These are phyloP conservation scores for Hypoxylon perforatum DNA, from an alignment of 495 filamentous ascomycete species.

Conservation along the genomic window DNA sequence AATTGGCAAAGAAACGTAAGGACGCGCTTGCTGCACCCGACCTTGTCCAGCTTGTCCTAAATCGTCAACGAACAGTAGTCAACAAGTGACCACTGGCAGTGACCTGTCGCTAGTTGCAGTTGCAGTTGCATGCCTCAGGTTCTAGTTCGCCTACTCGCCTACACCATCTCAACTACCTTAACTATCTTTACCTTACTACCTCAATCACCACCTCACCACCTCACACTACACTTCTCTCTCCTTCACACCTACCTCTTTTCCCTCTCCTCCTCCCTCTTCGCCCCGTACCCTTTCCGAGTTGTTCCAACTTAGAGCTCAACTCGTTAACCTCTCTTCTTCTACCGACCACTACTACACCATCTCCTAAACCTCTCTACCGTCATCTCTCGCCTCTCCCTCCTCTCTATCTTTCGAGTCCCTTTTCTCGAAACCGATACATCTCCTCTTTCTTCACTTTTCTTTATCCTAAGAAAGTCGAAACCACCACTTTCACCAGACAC, in stretches of 20 bases:
- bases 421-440: slow-evolving; percentile 18
- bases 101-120: too few relatives aligned
- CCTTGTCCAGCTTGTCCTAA: slow-evolving; percentile 40
- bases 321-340: slow-evolving; percentile 27
- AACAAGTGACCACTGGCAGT: background rate
- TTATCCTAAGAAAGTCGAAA: slow-evolving; percentile 20
- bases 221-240: slow-evolving; percentile 45
- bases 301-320: slow-evolving; percentile 24
- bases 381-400: slow-evolving; percentile 36
- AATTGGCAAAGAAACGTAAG: slow-evolving; percentile 4
- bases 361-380: slow-evolving; percentile 41
- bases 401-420: background rate
- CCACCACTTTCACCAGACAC: slow-evolving; percentile 24
- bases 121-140: slow-evolving; percentile 15
- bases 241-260: slow-evolving; percentile 40
- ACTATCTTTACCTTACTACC: slow-evolving; percentile 35
- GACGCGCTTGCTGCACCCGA: slow-evolving; percentile 36
- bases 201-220: too few relatives aligned
- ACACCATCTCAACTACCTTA: too few relatives aligned
- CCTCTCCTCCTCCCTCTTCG: slow-evolving; percentile 31
- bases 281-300: slow-evolving; percentile 38
- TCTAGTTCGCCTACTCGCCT: slow-evolving; percentile 35
- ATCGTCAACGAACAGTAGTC: slow-evolving; percentile 25
- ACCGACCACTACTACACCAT: slow-evolving; percentile 28
- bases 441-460: slow-evolving; percentile 38